phyloP scores from a whole-genome alignment of 306 rosid genomes.

The Vigna mungo region DNA sequence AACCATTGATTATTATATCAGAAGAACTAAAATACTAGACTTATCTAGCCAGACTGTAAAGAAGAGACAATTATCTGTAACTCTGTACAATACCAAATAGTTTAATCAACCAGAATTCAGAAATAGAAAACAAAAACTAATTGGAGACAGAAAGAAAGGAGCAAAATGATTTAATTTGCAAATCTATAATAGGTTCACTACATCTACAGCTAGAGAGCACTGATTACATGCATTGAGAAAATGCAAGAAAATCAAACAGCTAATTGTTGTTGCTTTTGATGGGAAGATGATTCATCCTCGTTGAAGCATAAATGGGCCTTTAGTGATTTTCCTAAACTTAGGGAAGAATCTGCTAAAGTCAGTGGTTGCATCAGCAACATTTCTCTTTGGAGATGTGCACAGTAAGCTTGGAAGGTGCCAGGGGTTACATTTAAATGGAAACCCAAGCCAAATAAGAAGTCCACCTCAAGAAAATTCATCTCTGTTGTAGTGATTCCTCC shows the following conservation, averaged over 20 bases:
- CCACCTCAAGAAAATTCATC: constrained; percentile 95
- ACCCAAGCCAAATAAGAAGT: constrained; percentile 87
- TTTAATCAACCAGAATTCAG: constrained; percentile 33
- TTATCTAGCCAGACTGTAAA: constrained; percentile 58
- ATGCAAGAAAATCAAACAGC: constrained; percentile 65
- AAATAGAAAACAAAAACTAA: constrained; percentile 2
- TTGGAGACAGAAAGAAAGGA: background rate
- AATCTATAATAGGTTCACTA: constrained; percentile 47
- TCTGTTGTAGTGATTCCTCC: constrained; percentile 94
- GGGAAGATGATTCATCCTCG: constrained; percentile 81
- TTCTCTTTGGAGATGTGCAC: constrained; percentile 74
- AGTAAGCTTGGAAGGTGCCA: constrained; percentile 72
- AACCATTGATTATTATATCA: background rate
- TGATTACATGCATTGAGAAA: constrained; percentile 49
- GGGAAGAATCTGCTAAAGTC: constrained; percentile 58
- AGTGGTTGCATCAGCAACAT: constrained; percentile 77
- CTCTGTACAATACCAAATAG: constrained; percentile 47
- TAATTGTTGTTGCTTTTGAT: constrained; percentile 74
- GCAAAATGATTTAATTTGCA: constrained; percentile 40
- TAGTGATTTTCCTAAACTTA: constrained; percentile 57
- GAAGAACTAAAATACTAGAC: background rate
- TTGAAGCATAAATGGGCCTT: constrained; percentile 68
- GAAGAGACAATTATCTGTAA: constrained; percentile 41
- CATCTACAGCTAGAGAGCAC: constrained; percentile 50
- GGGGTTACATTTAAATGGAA: constrained; percentile 88